Evolutionary conservation across 2,329 filamentous ascomycete species (phyloP).

Genomic region (Aspergillus tamarii): DNA sequence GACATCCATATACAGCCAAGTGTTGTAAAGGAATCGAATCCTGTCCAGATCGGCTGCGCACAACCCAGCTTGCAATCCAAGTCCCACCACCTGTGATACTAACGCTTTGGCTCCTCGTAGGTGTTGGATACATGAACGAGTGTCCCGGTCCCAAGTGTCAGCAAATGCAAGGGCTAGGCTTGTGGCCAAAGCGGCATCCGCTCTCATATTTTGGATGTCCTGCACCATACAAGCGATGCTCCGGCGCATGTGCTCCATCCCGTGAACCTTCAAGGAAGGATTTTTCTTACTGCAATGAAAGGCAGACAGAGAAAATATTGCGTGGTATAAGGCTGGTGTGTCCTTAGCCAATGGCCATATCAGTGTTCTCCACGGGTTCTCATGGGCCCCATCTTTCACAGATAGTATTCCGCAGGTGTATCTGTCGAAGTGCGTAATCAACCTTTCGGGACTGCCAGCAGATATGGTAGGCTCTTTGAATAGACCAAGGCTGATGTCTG

Average conservation of each 20-base stretch:
- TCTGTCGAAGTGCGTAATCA: constrained; percentile 65
- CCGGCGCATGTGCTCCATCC: constrained; percentile 70
- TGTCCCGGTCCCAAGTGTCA: constrained; percentile 72
- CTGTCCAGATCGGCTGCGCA: constrained; percentile 55
- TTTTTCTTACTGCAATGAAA: constrained; percentile 67
- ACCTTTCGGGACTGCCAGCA: constrained; percentile 60
- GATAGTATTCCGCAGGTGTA: constrained; percentile 72
- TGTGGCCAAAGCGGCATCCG: constrained; percentile 70
- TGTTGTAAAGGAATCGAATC: constrained; percentile 70
- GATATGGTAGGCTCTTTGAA: constrained; percentile 54
- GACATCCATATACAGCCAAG: constrained; percentile 75
- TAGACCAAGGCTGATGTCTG: constrained; percentile 32
- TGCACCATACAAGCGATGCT: constrained; percentile 63
- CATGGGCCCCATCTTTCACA: constrained; percentile 68
- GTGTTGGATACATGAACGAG: constrained; percentile 69
- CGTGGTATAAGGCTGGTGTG: constrained; percentile 68
- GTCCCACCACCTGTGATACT: constrained; percentile 61
- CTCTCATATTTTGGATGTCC: constrained; percentile 65
- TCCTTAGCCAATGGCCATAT: constrained; percentile 70
- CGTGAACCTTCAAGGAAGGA: constrained; percentile 61
- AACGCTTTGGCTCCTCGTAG: constrained; percentile 68
- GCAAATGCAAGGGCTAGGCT: constrained; percentile 70
- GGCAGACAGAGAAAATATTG: constrained; percentile 69
- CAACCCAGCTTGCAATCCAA: constrained; percentile 40
- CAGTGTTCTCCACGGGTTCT: constrained; percentile 72